Base-by-base conservation (phyloP, 768 basidiomycete genomes). In the Pleurotus pulmonarius region DNA sequence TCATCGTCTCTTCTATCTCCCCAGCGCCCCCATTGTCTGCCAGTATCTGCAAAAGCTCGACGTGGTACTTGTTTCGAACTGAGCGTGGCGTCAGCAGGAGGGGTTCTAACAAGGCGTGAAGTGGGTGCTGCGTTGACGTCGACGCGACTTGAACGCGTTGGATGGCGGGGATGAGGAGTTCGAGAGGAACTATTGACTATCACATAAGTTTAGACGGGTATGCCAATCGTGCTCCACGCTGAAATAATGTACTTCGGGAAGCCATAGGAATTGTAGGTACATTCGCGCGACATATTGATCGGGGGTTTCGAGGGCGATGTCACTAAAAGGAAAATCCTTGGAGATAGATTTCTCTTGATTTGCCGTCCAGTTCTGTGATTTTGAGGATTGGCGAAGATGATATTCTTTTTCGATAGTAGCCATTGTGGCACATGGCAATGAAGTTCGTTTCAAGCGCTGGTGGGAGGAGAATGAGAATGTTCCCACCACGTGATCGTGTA, bases 231-330 rank as follows among this genome's bases (percentile, higher is more conserved):
- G 25, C 38, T 46, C 57, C 56, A 49, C 39, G 58, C 29, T 40
- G 44, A 46, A 26, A 49, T 57, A 5, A 62, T 69, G 49, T 60
- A 89, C 89, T 72, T 90, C 81, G 46, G 89, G 88, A 45, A 90
- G 76, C 87, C 88, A 91, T 7, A 90, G 75, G 61, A 86, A 88
- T 62, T 90, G 87, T 45, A 88, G 78, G 67, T 90, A 91, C 3
- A 76, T 83, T n/a, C 85, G 75, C 2, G 73, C 75, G 20, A 86
- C 77, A 63, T 78, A 84, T 59, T 86, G 79, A 15, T 83, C 85
- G 15, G 78, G 72, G 0, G 76, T 72, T 61, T 84, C 82, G 41
- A 72, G 60, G 45, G 69, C 59, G 34, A 75, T 44, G 18, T 77
- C 73, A 44, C 63, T 53, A 52, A 87, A 81, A 2, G 84, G 86